Percentiles rank a stretch among this genome's conserved stretches.
Conservation (phyloP, 2,329 filamentous ascomycete species). For the Nigrograna mackinnonii region DNA sequence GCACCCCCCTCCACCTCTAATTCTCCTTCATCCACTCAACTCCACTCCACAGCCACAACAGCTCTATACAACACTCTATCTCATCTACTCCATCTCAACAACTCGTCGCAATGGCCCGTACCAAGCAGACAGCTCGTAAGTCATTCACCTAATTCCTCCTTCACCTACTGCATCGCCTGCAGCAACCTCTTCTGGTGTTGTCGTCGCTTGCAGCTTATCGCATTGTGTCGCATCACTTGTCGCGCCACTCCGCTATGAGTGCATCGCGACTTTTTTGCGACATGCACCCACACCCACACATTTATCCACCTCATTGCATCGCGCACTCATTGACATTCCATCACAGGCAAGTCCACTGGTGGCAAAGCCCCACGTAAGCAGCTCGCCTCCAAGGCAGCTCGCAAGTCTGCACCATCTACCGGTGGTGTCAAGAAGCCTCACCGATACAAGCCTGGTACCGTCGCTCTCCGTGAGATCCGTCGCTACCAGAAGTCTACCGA, state of each 20-base stretch:
- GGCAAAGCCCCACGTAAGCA: conserved; percentile 85
- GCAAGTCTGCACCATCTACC: conserved; percentile 96
- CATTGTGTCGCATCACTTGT: conserved; percentile 7
- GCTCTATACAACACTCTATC: conserved; percentile 11
- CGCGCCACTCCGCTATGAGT: conserved; percentile 5
- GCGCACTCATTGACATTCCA: conserved; percentile 36
- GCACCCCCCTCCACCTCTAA: conserved; percentile 34
- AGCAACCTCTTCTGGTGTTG: too few relatives aligned
- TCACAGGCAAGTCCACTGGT: conserved; percentile 72
- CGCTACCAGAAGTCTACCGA: conserved; percentile 89
- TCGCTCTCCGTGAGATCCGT: conserved; percentile 89
- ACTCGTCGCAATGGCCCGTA: conserved; percentile 52
- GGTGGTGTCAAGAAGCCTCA: conserved; percentile 67
- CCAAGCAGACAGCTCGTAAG: conserved; percentile 61
- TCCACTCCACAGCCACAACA: conserved; percentile 22
- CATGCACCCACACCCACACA: conserved; percentile 3
- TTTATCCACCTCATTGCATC: conserved; percentile 17
- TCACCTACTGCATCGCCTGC: conserved; percentile 24
- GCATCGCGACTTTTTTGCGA: conserved; percentile 3
- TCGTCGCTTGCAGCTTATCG: conserved; percentile 7
- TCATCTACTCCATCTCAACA: conserved; percentile 22
- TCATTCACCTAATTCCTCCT: conserved; percentile 24
- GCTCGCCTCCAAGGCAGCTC: conserved; percentile 98
- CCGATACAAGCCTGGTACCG: conserved; percentile 65
- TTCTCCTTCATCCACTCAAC: conserved; percentile 36